Evolutionary conservation across 2,329 filamentous ascomycete genomes (phyloP), one percentile per base, ranked within the genome.

Genomic region (Colletotrichum aenigma): DNA sequence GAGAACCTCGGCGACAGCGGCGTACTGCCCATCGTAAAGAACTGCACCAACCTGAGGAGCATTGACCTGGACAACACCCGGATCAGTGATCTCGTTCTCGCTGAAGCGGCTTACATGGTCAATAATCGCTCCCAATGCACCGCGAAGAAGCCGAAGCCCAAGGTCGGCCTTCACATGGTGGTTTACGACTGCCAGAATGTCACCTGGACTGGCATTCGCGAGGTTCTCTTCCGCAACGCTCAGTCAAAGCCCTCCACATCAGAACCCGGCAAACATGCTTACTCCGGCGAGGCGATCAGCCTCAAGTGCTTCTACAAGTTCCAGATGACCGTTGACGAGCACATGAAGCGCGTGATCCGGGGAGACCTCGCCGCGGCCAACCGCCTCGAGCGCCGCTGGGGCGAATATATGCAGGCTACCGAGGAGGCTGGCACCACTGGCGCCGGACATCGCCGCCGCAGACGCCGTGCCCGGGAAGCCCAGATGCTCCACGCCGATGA

Each of bases 291-390:
- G 82, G 91, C 97, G 73, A 95, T 98, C 75, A 89, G 92, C 7
- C 89, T 98, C 58, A 98, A 98, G 84, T 98, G 96, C 84, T 98
- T 96, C 87, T 98, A 98, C 83, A 95, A 94, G 56, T 98, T 95
- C 91, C 96, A 98, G 85, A 95, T 95, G 86, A 98, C 96, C 0
- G 96, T 98, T 6, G 94, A 98, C 79, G 96, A 98, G 83, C 96
- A 98, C 84, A 96, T 93, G 69, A 96, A 96, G 86, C 92, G 96
- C 6, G 95, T 98, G 1, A 84, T 98, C 67, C 89, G 91, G 6
- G 95, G 95, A 8, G 94, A 98, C 77, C 90, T 95, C 74, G 87
- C 89, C 0, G 90, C 94, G 2, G 97, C 97, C 1, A 89, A 89
- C 48, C 89, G 95, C n/a, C 88, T 98, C 24, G 96, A 98, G 87